Evolutionary conservation across 768 basidiomycete species (phyloP), one percentile per base, ranked within the genome.

Genomic region (Amanita exitialis): DNA sequence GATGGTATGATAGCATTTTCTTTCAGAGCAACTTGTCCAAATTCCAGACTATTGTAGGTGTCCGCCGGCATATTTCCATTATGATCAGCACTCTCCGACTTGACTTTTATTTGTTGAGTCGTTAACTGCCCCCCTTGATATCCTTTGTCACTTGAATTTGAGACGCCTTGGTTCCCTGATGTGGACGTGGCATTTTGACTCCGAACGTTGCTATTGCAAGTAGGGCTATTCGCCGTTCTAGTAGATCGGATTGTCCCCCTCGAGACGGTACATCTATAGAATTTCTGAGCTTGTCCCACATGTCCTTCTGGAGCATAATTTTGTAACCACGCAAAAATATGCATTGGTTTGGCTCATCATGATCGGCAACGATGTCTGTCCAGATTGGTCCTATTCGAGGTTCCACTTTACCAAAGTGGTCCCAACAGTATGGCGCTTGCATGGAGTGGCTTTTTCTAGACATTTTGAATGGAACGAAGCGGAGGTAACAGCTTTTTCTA

Each of bases 311-410:
- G n/a, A 52, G 43, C 27, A 37, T 52, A 6, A 45, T 45, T 46
- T 48, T 55, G 51, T 52, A 56, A 10, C 55, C 55, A 46, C 52
- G 55, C 8, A 56, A 21, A 25, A 56, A 56, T 15, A 56, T 25
- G 18, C 45, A 47, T 32, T 56, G 55, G 35, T 56, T 56, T 16
- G 36, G 46, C 16, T 45, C 44, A 8, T 46, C 44, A 20, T 32
- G 15, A n/a, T 13, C 9, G 4, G 4, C 18, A 30, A 18, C 18
- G 18, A 34, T 32, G 43, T 44, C 43, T 15, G 12, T 30, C 2
- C 3, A 6, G 1, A 3, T 34, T 46, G 44, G 25, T 25, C 20
- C 21, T 39, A 44, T n/a, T 4, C n/a, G 4, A 30, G 37, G n/a
- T 8, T 18, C 28, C 15, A 46, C 28, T 16, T 15, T 23, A 8